Percentiles rank a stretch among this genome's conserved stretches.
Conservation (phyloP, 108 stramenopile genomes). For the Cylindrotheca closterium region DNA sequence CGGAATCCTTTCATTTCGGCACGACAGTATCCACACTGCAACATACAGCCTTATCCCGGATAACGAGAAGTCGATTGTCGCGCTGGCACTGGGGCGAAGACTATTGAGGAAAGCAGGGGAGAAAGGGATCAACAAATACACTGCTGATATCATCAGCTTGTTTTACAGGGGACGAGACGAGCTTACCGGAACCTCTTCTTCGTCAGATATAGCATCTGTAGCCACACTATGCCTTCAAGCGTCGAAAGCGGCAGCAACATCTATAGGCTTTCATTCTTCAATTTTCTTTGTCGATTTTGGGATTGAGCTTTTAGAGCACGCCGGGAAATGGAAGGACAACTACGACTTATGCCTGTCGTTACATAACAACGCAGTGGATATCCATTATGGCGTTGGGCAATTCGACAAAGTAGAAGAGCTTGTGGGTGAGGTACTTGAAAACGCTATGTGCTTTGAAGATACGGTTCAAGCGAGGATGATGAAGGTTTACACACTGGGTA, state of each 20-base stretch:
- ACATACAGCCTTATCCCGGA: slow-evolving; percentile 2
- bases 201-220: not conserved
- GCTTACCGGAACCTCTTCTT: not conserved
- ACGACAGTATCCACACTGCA: slow-evolving; percentile 1
- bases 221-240: not conserved
- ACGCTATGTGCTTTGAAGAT: not conserved
- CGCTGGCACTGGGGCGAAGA: not conserved
- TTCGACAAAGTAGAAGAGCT: not conserved
- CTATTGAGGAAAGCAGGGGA: not conserved
- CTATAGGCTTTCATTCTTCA: not conserved
- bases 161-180: not conserved
- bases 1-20: not conserved
- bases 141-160: not conserved
- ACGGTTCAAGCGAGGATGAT: not conserved
- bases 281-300: not conserved
- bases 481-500: not conserved
- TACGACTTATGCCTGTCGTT: not conserved
- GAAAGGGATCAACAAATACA: not conserved
- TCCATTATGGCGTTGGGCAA: not conserved
- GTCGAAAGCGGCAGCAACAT: not conserved
- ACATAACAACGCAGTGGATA: not conserved
- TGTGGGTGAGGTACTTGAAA: not conserved
- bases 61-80: not conserved
- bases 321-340: not conserved
- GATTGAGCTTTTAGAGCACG: not conserved